Percentiles rank a stretch among this genome's conserved stretches.
Evolutionary conservation across 1,284 basidiomycete genomes (phyloP).

Genomic region (Fomitopsis schrenkii): DNA sequence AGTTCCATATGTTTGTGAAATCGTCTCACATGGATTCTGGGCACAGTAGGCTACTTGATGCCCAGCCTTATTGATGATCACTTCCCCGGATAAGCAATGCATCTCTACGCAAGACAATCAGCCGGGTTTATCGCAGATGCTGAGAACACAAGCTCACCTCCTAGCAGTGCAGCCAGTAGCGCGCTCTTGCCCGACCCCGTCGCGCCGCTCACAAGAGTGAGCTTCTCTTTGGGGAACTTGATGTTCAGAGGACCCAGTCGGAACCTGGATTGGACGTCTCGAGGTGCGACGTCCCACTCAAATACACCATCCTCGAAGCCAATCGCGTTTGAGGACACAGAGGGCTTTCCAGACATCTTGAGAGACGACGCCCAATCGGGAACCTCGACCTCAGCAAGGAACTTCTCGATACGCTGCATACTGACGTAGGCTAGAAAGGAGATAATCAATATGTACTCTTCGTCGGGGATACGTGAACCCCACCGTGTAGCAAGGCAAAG

Average conservation of each 20-base stretch:
- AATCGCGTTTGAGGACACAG: constrained; percentile 26
- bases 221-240: constrained; percentile 50
- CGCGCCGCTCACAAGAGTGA: constrained; percentile 68
- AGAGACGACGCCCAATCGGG: constrained; percentile 63
- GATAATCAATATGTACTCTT: not conserved
- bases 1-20: not conserved
- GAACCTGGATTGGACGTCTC: constrained; percentile 35
- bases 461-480: constrained; percentile 5
- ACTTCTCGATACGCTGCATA: constrained; percentile 65
- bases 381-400: constrained; percentile 60
- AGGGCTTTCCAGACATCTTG: constrained; percentile 19
- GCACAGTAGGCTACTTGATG: constrained; percentile 65
- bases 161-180: constrained; percentile 59
- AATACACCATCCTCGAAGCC: constrained; percentile 55
- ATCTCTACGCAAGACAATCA: constrained; percentile 46
- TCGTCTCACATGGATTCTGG: constrained; percentile 56
- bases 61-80: constrained; percentile 59
- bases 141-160: constrained; percentile 38
- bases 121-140: not conserved
- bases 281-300: constrained; percentile 46
- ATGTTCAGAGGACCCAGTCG: constrained; percentile 57
- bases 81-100: constrained; percentile 56
- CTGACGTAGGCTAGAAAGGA: constrained; percentile 53
- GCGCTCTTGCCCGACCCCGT: constrained; percentile 82
- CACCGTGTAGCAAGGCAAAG: constrained; percentile 61